Evolutionary conservation across 2,329 filamentous ascomycete species (phyloP).

Genomic region (Albophoma yamanashiensis): DNA sequence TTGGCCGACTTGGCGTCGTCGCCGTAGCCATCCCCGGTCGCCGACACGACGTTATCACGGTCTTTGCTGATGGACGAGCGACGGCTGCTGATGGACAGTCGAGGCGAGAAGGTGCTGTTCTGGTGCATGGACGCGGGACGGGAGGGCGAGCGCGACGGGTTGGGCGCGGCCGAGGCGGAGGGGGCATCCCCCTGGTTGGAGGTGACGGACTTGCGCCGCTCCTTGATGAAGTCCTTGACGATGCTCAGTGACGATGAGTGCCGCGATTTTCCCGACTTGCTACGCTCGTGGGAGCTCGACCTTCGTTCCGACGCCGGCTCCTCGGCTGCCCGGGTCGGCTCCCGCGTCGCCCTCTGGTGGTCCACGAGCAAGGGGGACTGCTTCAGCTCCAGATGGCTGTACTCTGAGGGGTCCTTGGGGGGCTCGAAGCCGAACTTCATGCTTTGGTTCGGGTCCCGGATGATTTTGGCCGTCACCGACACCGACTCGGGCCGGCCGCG

Average conservation of each 20-base stretch:
- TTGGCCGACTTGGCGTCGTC: constrained; percentile 31
- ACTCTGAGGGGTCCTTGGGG: constrained; percentile 31
- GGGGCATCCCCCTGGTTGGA: constrained; percentile 34
- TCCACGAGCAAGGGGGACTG: constrained; percentile 50
- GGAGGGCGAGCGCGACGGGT: constrained; percentile 31
- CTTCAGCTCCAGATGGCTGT: constrained; percentile 39
- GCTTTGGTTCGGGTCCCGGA: constrained; percentile 49
- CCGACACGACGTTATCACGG: constrained; percentile 22
- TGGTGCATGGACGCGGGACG: constrained; percentile 37
- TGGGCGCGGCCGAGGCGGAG: constrained; percentile 11
- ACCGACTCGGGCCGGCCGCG: constrained; percentile 58
- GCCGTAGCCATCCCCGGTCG: constrained; percentile 34
- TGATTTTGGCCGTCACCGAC: constrained; percentile 78
- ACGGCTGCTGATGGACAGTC: constrained; percentile 54
- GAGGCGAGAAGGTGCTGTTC: constrained; percentile 37
- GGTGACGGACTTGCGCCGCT: constrained; percentile 41
- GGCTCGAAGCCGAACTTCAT: constrained; percentile 29
- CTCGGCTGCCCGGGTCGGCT: constrained; percentile 15
- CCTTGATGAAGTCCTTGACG: constrained; percentile 51
- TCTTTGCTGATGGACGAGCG: constrained; percentile 41
- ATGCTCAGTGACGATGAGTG: constrained; percentile 51
- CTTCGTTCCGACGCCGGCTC: constrained; percentile 26
- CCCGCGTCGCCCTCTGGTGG: constrained; percentile 29
- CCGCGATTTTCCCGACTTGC: constrained; percentile 29
- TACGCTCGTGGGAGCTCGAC: constrained; percentile 23